Conservation (phyloP, 75 land plant species). For the Sequoiadendron giganteum region DNA sequence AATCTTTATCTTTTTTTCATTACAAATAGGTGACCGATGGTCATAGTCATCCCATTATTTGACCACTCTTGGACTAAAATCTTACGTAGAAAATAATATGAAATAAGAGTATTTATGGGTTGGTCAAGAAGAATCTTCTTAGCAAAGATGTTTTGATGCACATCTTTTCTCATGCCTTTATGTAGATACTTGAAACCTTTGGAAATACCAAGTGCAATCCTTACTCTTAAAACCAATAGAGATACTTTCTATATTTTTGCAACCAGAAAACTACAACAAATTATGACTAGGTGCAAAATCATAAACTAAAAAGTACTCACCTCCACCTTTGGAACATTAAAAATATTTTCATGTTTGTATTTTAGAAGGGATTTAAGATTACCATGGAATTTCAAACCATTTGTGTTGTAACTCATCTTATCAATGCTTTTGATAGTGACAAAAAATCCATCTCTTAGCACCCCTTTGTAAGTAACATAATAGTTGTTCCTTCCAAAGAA, state of each 20-base stretch:
- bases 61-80: too few relatives aligned
- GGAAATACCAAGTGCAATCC: conserved; percentile 16
- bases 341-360: conserved; percentile 64
- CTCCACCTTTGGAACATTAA: conserved; percentile 70
- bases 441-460: conserved; percentile 62
- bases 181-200: conserved; percentile 78
- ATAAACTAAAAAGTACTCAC: conserved; percentile 76
- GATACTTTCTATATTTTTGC: conserved; percentile 30
- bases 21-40: too few relatives aligned
- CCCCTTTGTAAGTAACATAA: conserved; percentile 65
- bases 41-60: too few relatives aligned
- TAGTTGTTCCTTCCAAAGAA: conserved; percentile 61
- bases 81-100: conserved; percentile 63
- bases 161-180: conserved; percentile 26
- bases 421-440: conserved; percentile 55
- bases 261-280: conserved; percentile 50
- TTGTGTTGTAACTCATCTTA: conserved; percentile 60
- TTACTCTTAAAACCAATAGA: conserved; percentile 66
- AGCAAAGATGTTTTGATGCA: conserved; percentile 79
- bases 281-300: conserved; percentile 68
- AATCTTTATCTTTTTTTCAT: too few relatives aligned
- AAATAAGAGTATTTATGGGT: conserved; percentile 50
- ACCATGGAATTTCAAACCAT: conserved; percentile 59
- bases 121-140: conserved; percentile 76
- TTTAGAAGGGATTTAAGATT: conserved; percentile 52